Evolutionary conservation across 2,329 filamentous ascomycete genomes (phyloP).

Genomic region (Trichoderma harzianum): DNA sequence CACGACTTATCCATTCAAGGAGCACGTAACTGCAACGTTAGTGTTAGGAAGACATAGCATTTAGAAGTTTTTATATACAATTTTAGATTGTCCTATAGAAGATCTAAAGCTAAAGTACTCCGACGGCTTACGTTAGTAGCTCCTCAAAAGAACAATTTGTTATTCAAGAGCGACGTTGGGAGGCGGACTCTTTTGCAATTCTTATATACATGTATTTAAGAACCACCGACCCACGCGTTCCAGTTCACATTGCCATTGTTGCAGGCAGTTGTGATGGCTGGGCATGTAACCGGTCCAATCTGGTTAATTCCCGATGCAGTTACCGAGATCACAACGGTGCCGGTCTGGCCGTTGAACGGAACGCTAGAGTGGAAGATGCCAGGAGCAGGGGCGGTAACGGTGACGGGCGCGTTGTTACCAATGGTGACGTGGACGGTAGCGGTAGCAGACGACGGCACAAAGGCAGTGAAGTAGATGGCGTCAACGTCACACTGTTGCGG

Average conservation of each 20-base stretch:
- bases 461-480: conserved; percentile 26
- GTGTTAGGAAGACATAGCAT: too few species aligned
- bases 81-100: too few species aligned
- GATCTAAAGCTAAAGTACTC: too few species aligned
- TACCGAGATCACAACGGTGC: conserved; percentile 25
- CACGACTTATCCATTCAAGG: too few species aligned
- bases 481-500: conserved; percentile 25
- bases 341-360: conserved; percentile 24
- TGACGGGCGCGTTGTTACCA: conserved; percentile 20
- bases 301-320: neutral
- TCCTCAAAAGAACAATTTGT: too few species aligned
- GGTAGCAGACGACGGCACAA: conserved; percentile 23
- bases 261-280: conserved; percentile 8
- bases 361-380: conserved; percentile 33
- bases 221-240: conserved; percentile 21
- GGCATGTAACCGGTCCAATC: conserved; percentile 9
- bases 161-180: neutral
- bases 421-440: conserved; percentile 29
- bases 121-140: too few species aligned
- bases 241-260: conserved; percentile 19
- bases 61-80: too few species aligned
- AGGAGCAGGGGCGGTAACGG: conserved; percentile 14
- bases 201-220: neutral
- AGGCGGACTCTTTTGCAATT: neutral
- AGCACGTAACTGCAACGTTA: too few species aligned